Evolutionary conservation across 2,329 filamentous ascomycete species (phyloP).

Genomic region (Fusarium sp.): DNA sequence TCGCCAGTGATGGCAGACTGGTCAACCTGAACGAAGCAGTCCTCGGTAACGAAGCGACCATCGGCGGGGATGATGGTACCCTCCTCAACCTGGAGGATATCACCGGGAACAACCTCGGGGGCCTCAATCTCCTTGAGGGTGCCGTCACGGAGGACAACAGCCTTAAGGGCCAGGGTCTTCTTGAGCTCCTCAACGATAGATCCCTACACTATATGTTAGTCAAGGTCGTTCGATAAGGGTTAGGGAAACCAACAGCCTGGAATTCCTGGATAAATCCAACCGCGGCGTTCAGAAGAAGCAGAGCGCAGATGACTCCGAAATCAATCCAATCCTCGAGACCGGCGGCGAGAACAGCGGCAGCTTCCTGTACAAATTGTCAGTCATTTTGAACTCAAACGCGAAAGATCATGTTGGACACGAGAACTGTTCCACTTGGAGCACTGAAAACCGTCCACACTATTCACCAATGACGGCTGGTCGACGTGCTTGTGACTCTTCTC

Average conservation of each 20-base stretch:
- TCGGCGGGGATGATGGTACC: constrained; percentile 93
- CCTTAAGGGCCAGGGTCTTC: constrained; percentile 90
- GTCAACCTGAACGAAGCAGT: constrained; percentile 89
- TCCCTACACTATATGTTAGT: constrained; percentile 54
- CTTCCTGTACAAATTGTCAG: constrained; percentile 56
- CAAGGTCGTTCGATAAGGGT: background rate
- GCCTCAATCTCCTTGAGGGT: constrained; percentile 83
- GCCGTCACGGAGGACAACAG: constrained; percentile 84
- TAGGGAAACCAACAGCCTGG: constrained; percentile 66
- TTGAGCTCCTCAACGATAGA: constrained; percentile 92
- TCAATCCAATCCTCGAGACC: constrained; percentile 92
- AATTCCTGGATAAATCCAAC: constrained; percentile 93
- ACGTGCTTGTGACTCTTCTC: background rate
- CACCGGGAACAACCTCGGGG: constrained; percentile 86
- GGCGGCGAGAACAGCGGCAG: constrained; percentile 82
- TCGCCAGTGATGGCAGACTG: constrained; percentile 94
- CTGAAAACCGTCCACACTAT: background rate
- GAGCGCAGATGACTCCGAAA: constrained; percentile 89
- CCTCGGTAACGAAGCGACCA: constrained; percentile 85
- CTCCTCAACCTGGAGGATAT: constrained; percentile 90
- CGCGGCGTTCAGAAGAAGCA: constrained; percentile 84
- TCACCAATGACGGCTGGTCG: background rate
- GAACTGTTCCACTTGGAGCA: constrained; percentile 1
- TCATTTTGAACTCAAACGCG: constrained; percentile 10
- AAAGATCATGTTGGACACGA: background rate